Evolutionary conservation across 2,329 filamentous ascomycete species (phyloP).

Genomic region (Alternaria sp.): DNA sequence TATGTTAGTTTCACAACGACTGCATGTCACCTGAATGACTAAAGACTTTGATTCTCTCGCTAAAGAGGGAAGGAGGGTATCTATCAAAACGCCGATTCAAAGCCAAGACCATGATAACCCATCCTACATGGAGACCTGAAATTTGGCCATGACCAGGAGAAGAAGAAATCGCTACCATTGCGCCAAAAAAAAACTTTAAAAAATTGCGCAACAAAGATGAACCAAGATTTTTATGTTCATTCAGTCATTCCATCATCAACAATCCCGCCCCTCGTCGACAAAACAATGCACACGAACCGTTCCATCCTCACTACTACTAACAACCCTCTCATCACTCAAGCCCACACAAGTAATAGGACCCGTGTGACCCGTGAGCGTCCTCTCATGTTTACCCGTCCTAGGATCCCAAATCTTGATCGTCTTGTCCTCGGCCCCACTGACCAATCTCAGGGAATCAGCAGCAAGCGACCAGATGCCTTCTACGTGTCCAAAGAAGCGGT

Average conservation of each 20-base stretch:
- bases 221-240: not conserved
- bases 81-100: conserved; percentile 2
- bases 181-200: not conserved
- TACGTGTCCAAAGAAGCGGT: conserved; percentile 95
- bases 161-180: not conserved
- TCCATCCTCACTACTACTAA: conserved; percentile 91
- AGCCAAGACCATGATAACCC: not conserved
- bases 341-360: conserved; percentile 94
- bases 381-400: conserved; percentile 86
- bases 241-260: conserved; percentile 1
- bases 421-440: conserved; percentile 89
- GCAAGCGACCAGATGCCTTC: conserved; percentile 95
- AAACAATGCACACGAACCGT: conserved; percentile 74
- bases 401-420: conserved; percentile 98
- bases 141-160: not conserved
- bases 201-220: not conserved
- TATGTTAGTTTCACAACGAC: no score
- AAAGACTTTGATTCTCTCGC: not conserved
- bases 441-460: conserved; percentile 85
- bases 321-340: conserved; percentile 86
- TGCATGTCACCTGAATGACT: not conserved
- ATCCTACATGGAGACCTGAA: not conserved
- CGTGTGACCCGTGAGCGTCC: conserved; percentile 88
- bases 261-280: conserved; percentile 9
- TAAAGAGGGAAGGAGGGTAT: conserved; percentile 7